Conservation (phyloP, 2,329 filamentous ascomycete genomes). For the Graphium sp. region DNA sequence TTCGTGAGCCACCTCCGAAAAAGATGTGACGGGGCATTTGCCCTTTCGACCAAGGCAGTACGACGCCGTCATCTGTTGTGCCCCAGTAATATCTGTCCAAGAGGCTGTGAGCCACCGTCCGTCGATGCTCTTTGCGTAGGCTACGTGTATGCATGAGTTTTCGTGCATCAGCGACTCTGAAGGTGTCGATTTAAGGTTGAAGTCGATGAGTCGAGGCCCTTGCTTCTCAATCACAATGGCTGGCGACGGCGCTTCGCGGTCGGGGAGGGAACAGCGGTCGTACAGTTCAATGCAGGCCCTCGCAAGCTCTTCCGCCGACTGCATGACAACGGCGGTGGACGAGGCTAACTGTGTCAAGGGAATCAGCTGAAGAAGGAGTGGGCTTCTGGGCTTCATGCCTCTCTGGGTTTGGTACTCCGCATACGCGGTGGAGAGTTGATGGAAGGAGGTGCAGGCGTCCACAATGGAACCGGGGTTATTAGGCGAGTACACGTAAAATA, state of each 20-base stretch:
- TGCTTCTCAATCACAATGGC: slow-evolving; percentile 57
- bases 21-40: slow-evolving; percentile 28
- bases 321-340: slow-evolving; percentile 42
- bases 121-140: slow-evolving; percentile 61
- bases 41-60: slow-evolving; percentile 53
- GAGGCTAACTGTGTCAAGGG: slow-evolving; percentile 52
- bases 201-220: slow-evolving; percentile 56
- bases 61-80: slow-evolving; percentile 53
- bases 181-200: slow-evolving; percentile 50
- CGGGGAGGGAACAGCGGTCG: slow-evolving; percentile 50
- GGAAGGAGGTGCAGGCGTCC: slow-evolving; percentile 59
- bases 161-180: slow-evolving; percentile 61
- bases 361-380: slow-evolving; percentile 59
- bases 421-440: slow-evolving; percentile 47
- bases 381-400: no score
- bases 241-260: slow-evolving; percentile 43
- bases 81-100: slow-evolving; percentile 67
- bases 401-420: no score
- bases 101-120: slow-evolving; percentile 63
- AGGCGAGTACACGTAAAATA: slow-evolving; percentile 62
- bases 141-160: slow-evolving; percentile 65
- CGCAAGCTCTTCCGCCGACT: slow-evolving; percentile 39
- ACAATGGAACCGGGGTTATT: slow-evolving; percentile 42
- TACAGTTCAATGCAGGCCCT: slow-evolving; percentile 60
- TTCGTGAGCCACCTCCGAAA: slow-evolving; percentile 51